phyloP scores from a whole-genome alignment of 345 rosid genomes.

The Acer yangbiense region DNA sequence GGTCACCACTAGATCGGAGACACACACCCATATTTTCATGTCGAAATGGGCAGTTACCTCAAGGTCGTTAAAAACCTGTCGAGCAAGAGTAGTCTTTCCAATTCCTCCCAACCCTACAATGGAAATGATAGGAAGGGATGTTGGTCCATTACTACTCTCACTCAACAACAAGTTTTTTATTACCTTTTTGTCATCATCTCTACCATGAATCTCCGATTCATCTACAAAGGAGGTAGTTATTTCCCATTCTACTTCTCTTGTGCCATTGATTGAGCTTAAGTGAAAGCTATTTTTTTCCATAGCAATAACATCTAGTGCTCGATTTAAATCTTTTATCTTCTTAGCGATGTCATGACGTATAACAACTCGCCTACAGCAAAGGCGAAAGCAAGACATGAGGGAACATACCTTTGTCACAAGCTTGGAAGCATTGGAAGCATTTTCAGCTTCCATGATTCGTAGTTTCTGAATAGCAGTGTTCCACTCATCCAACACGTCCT shows the following conservation, averaged over 20 bases:
- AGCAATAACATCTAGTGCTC: neutral
- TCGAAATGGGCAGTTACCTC: neutral
- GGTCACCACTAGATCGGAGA: no score
- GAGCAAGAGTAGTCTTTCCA: neutral
- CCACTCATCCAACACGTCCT: conserved; percentile 5
- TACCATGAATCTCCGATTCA: neutral
- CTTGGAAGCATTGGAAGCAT: conserved; percentile 1
- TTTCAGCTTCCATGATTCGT: neutral
- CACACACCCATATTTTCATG: conserved; percentile 3
- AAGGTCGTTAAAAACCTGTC: neutral
- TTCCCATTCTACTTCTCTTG: neutral
- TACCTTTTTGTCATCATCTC: neutral
- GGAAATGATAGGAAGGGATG: neutral
- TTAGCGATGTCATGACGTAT: neutral
- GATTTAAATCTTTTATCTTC: neutral
- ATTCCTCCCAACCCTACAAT: conserved; percentile 1
- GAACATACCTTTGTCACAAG: neutral
- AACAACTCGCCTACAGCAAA: neutral
- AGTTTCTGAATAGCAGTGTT: neutral
- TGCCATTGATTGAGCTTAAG: neutral
- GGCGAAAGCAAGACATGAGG: neutral
- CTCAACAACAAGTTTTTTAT: neutral
- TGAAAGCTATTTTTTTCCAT: neutral
- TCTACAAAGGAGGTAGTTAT: neutral
- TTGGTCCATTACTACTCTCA: neutral